Evolutionary conservation across 139 green algal genomes (phyloP).

Genomic region (Gonium pectorale): DNA sequence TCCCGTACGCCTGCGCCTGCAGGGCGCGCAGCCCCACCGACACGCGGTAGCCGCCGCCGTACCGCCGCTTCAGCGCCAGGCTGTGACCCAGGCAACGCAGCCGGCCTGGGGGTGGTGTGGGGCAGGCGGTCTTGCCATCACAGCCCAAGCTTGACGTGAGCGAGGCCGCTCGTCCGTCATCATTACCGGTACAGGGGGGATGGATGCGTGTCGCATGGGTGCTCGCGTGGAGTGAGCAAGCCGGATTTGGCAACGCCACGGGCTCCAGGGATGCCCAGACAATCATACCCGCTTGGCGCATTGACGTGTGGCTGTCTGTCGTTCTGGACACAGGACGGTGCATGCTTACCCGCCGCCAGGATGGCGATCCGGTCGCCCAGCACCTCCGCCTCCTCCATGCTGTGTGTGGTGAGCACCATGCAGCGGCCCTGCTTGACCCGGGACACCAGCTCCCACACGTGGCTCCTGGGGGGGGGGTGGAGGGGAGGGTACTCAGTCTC

Average conservation of each 20-base stretch:
- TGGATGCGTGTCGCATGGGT: too few relatives aligned
- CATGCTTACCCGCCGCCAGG: constrained; percentile 16
- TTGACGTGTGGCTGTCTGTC: too few relatives aligned
- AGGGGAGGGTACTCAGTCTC: too few relatives aligned
- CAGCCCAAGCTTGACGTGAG: too few relatives aligned
- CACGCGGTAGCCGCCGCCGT: constrained; percentile 71
- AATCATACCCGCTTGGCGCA: too few relatives aligned
- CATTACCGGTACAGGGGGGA: too few relatives aligned
- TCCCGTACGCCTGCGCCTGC: neutral
- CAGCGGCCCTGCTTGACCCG: constrained; percentile 68
- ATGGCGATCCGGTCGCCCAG: constrained; percentile 71
- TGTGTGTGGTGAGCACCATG: constrained; percentile 87
- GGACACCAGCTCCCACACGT: constrained; percentile 93
- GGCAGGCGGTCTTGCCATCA: neutral
- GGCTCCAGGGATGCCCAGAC: too few relatives aligned
- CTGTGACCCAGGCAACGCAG: constrained; percentile 84
- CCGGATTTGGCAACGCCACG: too few relatives aligned
- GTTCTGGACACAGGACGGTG: neutral
- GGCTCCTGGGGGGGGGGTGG: constrained; percentile 59
- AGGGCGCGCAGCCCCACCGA: neutral
- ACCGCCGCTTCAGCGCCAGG: constrained; percentile 87
- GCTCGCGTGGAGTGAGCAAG: too few relatives aligned
- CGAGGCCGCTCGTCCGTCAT: too few relatives aligned
- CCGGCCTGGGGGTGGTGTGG: constrained; percentile 71
- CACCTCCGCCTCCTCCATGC: constrained; percentile 96